Conservation (phyloP, 2,329 filamentous ascomycete genomes). For the Microsporum audouinii region DNA sequence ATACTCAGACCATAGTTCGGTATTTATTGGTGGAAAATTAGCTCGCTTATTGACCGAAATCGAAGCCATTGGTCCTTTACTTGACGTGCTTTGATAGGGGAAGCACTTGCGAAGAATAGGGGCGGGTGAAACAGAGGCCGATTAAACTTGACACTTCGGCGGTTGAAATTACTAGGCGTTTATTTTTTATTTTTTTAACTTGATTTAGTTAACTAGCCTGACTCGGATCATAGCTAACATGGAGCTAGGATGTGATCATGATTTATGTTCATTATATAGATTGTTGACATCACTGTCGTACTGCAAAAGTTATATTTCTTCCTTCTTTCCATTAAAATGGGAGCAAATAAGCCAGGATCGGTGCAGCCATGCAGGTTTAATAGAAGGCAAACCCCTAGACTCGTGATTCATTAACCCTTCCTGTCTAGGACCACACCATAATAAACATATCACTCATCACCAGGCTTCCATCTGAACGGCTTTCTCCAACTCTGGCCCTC, state of each 20-base stretch:
- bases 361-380: too few relatives aligned
- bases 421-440: neutral
- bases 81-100: neutral
- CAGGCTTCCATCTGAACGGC: constrained; percentile 1
- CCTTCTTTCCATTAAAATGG: too few relatives aligned
- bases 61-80: neutral
- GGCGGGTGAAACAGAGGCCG: too few relatives aligned
- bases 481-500: constrained; percentile 23
- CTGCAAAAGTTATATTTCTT: neutral
- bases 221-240: neutral
- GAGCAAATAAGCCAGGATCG: too few relatives aligned
- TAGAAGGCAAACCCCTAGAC: too few relatives aligned
- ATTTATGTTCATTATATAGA: neutral
- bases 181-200: neutral
- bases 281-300: constrained; percentile 2
- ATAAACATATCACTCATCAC: neutral
- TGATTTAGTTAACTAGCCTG: neutral
- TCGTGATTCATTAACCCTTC: too few relatives aligned
- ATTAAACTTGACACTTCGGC: neutral
- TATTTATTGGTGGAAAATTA: neutral
- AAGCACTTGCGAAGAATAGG: neutral
- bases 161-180: neutral
- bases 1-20: constrained; percentile 7
- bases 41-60: neutral
- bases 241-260: neutral